Conservation (phyloP, 306 rosid genomes). For the Cucurbita ficifolia region DNA sequence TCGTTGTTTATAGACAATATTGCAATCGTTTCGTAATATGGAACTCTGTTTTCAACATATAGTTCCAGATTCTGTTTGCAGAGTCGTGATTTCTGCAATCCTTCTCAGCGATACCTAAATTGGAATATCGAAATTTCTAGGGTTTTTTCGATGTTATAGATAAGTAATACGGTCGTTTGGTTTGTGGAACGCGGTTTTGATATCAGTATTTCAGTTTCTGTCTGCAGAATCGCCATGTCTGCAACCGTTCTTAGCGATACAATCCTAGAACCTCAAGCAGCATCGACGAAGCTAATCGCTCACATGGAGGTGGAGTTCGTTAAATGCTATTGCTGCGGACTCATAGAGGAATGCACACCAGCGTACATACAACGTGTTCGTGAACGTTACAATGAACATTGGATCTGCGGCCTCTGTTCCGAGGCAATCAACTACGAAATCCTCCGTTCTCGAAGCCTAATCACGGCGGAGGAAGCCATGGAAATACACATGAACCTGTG, state of each 20-base stretch:
- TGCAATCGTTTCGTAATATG: neutral
- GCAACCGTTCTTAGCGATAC: slow-evolving; percentile 54
- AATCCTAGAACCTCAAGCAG: slow-evolving; percentile 44
- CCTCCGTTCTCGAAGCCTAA: slow-evolving; percentile 44
- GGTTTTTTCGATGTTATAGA: neutral
- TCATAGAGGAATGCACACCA: slow-evolving; percentile 87
- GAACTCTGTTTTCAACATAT: neutral
- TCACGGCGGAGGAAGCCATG: slow-evolving; percentile 86
- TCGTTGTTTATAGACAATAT: neutral
- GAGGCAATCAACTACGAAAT: slow-evolving; percentile 88
- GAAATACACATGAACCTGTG: slow-evolving; percentile 62
- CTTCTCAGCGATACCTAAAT: slow-evolving; percentile 28
- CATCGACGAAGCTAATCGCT: slow-evolving; percentile 23
- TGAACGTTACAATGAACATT: slow-evolving; percentile 52
- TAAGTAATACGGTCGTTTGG: too few species aligned
- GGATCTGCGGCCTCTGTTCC: slow-evolving; percentile 89
- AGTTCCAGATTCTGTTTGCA: neutral
- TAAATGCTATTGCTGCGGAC: slow-evolving; percentile 76
- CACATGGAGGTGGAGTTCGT: slow-evolving; percentile 61
- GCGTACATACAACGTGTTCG: slow-evolving; percentile 65
- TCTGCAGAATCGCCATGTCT: slow-evolving; percentile 29
- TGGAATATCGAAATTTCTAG: neutral
- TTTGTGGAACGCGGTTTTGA: neutral
- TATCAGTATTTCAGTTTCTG: neutral
- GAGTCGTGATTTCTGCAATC: slow-evolving; percentile 32